These are phyloP conservation scores for Backusella macrospora DNA, from an alignment of 192 early-diverging fungal species.

Conservation along the genomic window DNA sequence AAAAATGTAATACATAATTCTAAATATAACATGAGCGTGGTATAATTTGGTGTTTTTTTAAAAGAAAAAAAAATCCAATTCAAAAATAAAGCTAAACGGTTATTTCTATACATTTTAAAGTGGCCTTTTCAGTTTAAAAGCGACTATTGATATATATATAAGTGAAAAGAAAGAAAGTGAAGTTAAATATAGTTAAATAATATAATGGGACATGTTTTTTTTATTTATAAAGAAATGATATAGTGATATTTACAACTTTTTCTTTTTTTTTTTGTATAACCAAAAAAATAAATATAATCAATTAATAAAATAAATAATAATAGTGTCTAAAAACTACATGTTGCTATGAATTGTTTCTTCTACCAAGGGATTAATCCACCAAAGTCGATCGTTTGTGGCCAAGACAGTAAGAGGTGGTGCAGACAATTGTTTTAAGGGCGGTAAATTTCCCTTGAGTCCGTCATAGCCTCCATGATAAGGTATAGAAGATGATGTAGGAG, in stretches of 20 bases:
- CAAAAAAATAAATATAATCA: not conserved
- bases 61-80: too few relatives aligned
- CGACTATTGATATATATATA: too few relatives aligned
- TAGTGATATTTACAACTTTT: slow-evolving; percentile 5
- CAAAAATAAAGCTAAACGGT: too few relatives aligned
- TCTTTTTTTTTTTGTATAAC: not conserved
- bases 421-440: not conserved
- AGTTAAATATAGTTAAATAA: not conserved
- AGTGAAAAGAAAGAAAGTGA: not conserved
- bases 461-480: not conserved
- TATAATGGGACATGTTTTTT: not conserved
- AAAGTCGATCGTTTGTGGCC: not conserved
- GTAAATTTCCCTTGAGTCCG: not conserved
- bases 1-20: too few relatives aligned
- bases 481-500: not conserved
- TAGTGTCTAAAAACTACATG: not conserved
- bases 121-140: too few relatives aligned
- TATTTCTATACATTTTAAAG: too few relatives aligned
- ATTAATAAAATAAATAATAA: slow-evolving; percentile 4
- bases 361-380: slow-evolving; percentile 15
- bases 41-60: too few relatives aligned
- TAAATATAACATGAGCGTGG: too few relatives aligned
- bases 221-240: not conserved
- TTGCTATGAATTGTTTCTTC: slow-evolving; percentile 17
- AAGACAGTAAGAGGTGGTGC: slow-evolving; percentile 7